Evolutionary conservation across 768 basidiomycete genomes (phyloP), one percentile per base, ranked within the genome.

Genomic region (Boletus rubroflammeus): DNA sequence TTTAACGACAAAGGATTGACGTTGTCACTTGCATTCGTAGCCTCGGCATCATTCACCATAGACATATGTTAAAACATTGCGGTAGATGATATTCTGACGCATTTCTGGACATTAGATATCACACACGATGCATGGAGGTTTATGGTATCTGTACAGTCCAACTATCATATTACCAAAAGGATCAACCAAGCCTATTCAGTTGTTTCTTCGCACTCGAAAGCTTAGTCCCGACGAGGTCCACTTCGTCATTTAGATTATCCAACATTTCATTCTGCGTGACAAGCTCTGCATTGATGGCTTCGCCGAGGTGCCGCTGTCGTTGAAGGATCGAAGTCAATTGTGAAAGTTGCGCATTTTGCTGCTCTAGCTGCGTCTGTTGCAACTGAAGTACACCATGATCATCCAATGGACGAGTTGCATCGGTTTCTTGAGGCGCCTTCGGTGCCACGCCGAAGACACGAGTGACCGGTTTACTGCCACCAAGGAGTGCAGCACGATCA

Each of bases 241-340:
- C 88, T 15, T 91, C 86, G 39, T 78, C 71, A 7, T 82, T 77
- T 56, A 98, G 73, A 67, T 84, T 82, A 66, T 97, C 92, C 63
- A 98, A 72, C 72, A 95, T 71, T 64, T 94, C 92, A 60, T 85
- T 94, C 69, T 98, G 96, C 56, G 82, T 71, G 11, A 76, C 78
- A 59, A 98, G 83, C 72, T 98, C 96, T 47, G 78, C 79, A 47
- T 81, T 80, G 54, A 98, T 97, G 8, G 92, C 93, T 54, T 88
- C 77, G 19, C 94, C 96, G 11, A 98, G 79, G 26, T 90, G 85
- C 65, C 85, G 80, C 71, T 98, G 95, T 35, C 94, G 80, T 61
- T 83, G 82, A 39, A 98, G 76, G 54, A 97, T 85, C 0, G 90
- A 80, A 0, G 90, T 86, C 44, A 98, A 75, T 60, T 87, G 81